These are phyloP conservation scores for Colletotrichum neosansevieriae DNA, from an alignment of 2,329 filamentous ascomycete species.

Conservation along the genomic window DNA sequence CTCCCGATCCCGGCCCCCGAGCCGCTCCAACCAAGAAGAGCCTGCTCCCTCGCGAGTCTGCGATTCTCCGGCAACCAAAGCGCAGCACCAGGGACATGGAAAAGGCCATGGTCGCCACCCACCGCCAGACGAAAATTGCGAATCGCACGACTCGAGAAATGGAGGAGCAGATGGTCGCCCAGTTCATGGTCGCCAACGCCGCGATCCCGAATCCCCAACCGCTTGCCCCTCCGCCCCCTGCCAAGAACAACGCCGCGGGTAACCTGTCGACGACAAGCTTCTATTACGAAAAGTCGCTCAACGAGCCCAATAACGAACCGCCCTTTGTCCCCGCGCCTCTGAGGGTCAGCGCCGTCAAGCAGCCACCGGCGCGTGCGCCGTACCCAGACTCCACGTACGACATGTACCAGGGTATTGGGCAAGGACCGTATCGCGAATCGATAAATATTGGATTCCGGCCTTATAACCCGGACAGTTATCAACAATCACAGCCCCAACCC, in stretches of 20 bases:
- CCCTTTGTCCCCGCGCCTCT: constrained; percentile 18
- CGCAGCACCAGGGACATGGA: constrained; percentile 28
- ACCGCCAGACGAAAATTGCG: constrained; percentile 28
- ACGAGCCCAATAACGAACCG: constrained; percentile 11
- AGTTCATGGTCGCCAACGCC: constrained; percentile 17
- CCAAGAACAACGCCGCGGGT: not conserved
- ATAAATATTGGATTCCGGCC: constrained; percentile 36
- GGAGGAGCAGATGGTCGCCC: constrained; percentile 36
- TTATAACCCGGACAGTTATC: constrained; percentile 20
- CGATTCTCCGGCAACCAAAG: constrained; percentile 20
- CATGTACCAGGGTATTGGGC: constrained; percentile 27
- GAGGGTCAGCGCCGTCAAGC: not conserved
- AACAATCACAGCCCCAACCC: not conserved
- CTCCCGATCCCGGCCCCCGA: not conserved
- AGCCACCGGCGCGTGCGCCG: not conserved
- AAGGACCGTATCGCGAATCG: constrained; percentile 32
- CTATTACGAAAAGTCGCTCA: constrained; percentile 31
- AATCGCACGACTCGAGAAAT: constrained; percentile 32
- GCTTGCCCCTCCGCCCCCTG: not conserved
- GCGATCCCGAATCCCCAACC: not conserved
- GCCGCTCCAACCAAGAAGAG: not conserved
- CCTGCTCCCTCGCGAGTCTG: constrained; percentile 11
- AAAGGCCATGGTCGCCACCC: constrained; percentile 20
- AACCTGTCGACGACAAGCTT: constrained; percentile 23
- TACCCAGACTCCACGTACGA: constrained; percentile 32